These are phyloP conservation scores for Cladosporium sp. DNA, from an alignment of 2,329 filamentous ascomycete species.

Conservation along the genomic window DNA sequence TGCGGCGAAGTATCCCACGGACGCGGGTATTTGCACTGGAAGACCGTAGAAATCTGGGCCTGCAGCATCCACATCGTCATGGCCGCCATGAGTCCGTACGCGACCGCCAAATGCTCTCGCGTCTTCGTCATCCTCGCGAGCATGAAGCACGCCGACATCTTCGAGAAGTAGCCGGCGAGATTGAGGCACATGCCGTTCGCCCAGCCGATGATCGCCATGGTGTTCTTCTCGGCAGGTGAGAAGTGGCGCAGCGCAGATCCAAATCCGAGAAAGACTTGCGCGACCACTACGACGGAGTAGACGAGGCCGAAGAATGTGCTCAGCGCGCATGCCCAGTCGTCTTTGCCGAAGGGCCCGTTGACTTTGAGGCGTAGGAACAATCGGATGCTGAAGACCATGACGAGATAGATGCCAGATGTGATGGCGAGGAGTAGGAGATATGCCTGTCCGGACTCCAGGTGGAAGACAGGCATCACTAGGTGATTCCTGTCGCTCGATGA, in stretches of 20 bases:
- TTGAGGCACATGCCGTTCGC: conserved; percentile 24
- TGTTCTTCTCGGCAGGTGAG: conserved; percentile 5
- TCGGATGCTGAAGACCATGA: conserved; percentile 30
- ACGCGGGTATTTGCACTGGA: conserved; percentile 29
- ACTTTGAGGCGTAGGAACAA: conserved; percentile 31
- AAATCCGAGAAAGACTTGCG: conserved; percentile 28
- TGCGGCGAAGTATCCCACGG: conserved; percentile 27
- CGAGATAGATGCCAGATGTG: conserved; percentile 29
- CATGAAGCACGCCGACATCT: conserved; percentile 30
- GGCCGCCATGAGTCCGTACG: conserved; percentile 23
- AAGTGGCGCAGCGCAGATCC: conserved; percentile 21
- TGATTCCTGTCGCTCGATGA: background rate
- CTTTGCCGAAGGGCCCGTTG: conserved; percentile 33
- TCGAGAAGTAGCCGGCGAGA: conserved; percentile 24
- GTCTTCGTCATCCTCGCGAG: conserved; percentile 29
- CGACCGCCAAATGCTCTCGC: conserved; percentile 23
- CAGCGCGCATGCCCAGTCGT: conserved; percentile 29
- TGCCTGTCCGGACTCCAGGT: conserved; percentile 25
- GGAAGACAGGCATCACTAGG: conserved; percentile 25
- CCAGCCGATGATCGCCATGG: conserved; percentile 25
- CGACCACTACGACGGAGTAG: conserved; percentile 24
- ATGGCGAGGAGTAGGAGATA: conserved; percentile 27
- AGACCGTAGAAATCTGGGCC: conserved; percentile 22
- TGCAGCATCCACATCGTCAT: conserved; percentile 25
- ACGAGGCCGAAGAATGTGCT: conserved; percentile 29